phyloP scores from a whole-genome alignment of 2,329 filamentous ascomycete species.

The Myriosclerotinia curreyana region DNA sequence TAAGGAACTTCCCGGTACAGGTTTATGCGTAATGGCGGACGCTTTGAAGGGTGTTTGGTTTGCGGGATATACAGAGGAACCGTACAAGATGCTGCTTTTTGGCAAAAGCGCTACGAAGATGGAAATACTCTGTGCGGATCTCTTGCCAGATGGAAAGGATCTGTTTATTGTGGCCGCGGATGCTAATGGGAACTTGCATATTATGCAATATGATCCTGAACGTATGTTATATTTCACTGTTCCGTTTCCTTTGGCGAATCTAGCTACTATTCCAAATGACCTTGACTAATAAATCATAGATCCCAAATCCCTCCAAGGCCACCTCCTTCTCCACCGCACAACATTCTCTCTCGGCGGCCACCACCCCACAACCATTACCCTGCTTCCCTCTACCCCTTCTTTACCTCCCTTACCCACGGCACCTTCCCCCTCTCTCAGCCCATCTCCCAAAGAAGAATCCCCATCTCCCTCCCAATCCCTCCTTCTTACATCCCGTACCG shows the following conservation, averaged over 20 bases:
- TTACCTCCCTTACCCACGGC: slow-evolving; percentile 46
- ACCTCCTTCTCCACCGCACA: slow-evolving; percentile 79
- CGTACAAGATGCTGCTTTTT: slow-evolving; percentile 91
- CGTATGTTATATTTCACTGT: slow-evolving; percentile 53
- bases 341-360: slow-evolving; percentile 84
- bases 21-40: slow-evolving; percentile 84
- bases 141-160: slow-evolving; percentile 80
- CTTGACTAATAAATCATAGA: slow-evolving; percentile 51
- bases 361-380: slow-evolving; percentile 67
- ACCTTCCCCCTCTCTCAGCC: slow-evolving; percentile 38
- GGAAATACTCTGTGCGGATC: slow-evolving; percentile 78
- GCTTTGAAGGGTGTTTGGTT: slow-evolving; percentile 95
- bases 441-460: slow-evolving; percentile 30
- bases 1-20: slow-evolving; percentile 78
- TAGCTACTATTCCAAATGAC: neutral
- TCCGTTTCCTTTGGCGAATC: slow-evolving; percentile 6
- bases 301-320: slow-evolving; percentile 86
- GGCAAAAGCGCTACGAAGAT: slow-evolving; percentile 79
- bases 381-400: slow-evolving; percentile 66
- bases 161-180: slow-evolving; percentile 82
- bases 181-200: slow-evolving; percentile 79
- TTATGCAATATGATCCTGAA: slow-evolving; percentile 92
- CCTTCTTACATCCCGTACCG: slow-evolving; percentile 71
- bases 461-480: slow-evolving; percentile 47
- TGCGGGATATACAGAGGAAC: slow-evolving; percentile 92